These are phyloP conservation scores for Serendipita sp. DNA, from an alignment of 768 basidiomycete species.

Conservation along the genomic window DNA sequence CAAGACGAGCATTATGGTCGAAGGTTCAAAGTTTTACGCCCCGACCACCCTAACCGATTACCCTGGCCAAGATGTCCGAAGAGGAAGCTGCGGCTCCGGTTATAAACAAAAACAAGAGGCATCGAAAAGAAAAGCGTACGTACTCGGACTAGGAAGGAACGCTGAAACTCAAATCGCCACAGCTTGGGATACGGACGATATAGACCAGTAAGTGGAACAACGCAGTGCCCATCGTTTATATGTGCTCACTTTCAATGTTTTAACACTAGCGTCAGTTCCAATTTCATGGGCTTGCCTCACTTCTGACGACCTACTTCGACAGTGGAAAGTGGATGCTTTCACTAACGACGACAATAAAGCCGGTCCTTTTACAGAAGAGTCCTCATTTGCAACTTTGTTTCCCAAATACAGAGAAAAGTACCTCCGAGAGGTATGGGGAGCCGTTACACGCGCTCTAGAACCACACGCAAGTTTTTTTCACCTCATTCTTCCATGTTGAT, in stretches of 20 bases:
- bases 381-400: slow-evolving; percentile 93
- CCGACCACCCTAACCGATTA: slow-evolving; percentile 4
- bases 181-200: slow-evolving; percentile 99
- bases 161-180: slow-evolving; percentile 10
- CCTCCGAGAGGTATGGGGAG: slow-evolving; percentile 85
- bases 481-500: slow-evolving; percentile 4
- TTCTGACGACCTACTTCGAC: background rate
- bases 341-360: slow-evolving; percentile 56
- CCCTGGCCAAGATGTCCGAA: slow-evolving; percentile 24
- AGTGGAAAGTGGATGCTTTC: slow-evolving; percentile 89
- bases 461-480: slow-evolving; percentile 37
- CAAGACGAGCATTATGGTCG: slow-evolving; percentile 66
- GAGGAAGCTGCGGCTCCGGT: slow-evolving; percentile 23
- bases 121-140: slow-evolving; percentile 92
- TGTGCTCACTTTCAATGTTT: slow-evolving; percentile 20
- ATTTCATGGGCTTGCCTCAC: background rate
- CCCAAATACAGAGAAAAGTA: slow-evolving; percentile 98
- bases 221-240: background rate
- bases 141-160: slow-evolving; percentile 5
- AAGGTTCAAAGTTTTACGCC: slow-evolving; percentile 6
- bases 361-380: slow-evolving; percentile 83
- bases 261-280: background rate
- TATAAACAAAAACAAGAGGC: slow-evolving; percentile 72
- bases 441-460: slow-evolving; percentile 72
- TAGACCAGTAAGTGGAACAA: slow-evolving; percentile 69